phyloP scores from a whole-genome alignment of 106 monocot species.

The Cymbidium sinense region DNA sequence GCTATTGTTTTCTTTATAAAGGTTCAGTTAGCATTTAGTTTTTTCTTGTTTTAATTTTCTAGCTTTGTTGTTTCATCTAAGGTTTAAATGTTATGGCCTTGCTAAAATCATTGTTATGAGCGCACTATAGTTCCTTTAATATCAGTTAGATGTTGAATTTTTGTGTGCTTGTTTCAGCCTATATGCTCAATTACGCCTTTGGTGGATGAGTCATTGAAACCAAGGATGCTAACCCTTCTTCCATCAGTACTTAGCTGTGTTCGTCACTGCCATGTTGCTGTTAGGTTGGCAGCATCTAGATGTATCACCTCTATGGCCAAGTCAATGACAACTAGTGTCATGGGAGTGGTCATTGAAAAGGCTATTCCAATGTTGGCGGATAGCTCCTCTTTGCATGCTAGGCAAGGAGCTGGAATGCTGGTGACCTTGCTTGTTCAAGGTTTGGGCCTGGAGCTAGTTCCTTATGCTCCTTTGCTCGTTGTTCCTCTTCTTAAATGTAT shows the following conservation, averaged over 20 bases:
- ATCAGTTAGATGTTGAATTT: background rate
- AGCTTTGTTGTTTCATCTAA: background rate
- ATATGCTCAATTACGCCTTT: constrained; percentile 69
- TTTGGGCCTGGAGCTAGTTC: constrained; percentile 69
- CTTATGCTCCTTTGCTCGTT: constrained; percentile 91
- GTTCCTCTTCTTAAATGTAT: constrained; percentile 94
- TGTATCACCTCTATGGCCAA: constrained; percentile 91
- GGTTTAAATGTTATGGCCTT: background rate
- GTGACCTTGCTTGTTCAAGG: constrained; percentile 85
- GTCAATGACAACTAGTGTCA: constrained; percentile 67
- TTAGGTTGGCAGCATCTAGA: constrained; percentile 89
- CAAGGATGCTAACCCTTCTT: constrained; percentile 71
- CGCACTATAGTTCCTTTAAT: background rate
- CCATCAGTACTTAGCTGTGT: constrained; percentile 74
- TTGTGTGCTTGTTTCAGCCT: constrained; percentile 33
- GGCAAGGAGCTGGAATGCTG: constrained; percentile 95
- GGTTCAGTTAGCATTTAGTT: background rate
- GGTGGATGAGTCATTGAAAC: constrained; percentile 42
- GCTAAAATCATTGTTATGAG: background rate
- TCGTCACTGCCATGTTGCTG: constrained; percentile 73
- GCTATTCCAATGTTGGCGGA: constrained; percentile 83
- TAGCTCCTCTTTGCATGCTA: constrained; percentile 56
- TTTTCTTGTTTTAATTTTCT: background rate
- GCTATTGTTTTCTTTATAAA: background rate
- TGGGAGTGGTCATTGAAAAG: constrained; percentile 68